A percentile compares a stretch with the other conserved stretches of the same genome.
Conservation (phyloP, 2,329 filamentous ascomycete genomes). For the Epichloe coenophiala region DNA sequence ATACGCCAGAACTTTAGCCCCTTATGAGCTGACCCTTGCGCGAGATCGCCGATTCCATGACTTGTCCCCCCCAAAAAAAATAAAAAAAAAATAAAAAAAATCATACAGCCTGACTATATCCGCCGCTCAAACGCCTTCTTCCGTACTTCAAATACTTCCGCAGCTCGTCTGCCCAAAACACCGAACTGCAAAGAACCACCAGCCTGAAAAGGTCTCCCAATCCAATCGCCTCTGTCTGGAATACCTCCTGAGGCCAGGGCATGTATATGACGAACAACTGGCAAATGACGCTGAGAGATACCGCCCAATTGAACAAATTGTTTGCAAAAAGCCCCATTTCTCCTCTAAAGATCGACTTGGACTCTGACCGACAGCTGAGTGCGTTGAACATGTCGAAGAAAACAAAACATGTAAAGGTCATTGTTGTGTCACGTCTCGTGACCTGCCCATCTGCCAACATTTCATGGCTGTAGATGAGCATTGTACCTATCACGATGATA, state of each 20-base stretch:
- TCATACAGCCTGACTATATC: slow-evolving; percentile 55
- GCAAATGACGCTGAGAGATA: slow-evolving; percentile 69
- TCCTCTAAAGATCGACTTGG: slow-evolving; percentile 75
- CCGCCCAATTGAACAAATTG: slow-evolving; percentile 92
- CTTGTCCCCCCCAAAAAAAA: not conserved
- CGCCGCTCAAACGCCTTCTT: slow-evolving; percentile 39
- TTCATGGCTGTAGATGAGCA: slow-evolving; percentile 81
- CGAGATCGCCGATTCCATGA: not conserved
- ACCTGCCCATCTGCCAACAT: slow-evolving; percentile 75
- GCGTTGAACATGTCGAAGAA: slow-evolving; percentile 99
- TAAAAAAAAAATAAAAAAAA: not conserved
- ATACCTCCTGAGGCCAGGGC: slow-evolving; percentile 82
- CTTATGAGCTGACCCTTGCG: not conserved
- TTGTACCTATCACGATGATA: slow-evolving; percentile 86
- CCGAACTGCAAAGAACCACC: slow-evolving; percentile 65
- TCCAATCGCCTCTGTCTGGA: slow-evolving; percentile 81
- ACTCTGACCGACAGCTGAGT: slow-evolving; percentile 79
- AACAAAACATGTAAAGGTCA: slow-evolving; percentile 98
- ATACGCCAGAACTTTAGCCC: not conserved
- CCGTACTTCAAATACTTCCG: slow-evolving; percentile 65
- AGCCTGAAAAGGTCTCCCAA: slow-evolving; percentile 62
- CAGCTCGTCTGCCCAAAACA: slow-evolving; percentile 90
- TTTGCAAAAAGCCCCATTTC: slow-evolving; percentile 79
- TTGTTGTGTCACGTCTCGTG: slow-evolving; percentile 88
- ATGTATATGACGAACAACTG: slow-evolving; percentile 91